Percentiles rank a stretch among this genome's conserved stretches.
Conservation (phyloP, 306 rosid species). For the Casuarina cunninghamiana region DNA sequence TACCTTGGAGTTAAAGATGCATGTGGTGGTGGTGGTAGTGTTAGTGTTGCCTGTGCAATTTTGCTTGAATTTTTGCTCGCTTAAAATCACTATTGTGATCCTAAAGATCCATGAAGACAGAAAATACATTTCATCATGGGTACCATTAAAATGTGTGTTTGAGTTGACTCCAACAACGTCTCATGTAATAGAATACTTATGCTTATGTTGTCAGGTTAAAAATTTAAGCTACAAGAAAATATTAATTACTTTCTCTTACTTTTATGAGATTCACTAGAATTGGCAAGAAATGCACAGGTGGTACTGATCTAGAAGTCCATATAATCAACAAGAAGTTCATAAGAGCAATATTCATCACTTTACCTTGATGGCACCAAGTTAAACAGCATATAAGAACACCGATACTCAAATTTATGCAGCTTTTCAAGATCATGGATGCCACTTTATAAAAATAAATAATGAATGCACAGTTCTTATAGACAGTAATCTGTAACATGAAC, state of each 20-base stretch:
- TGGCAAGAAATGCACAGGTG: not conserved
- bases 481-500: not conserved
- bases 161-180: not conserved
- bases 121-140: not conserved
- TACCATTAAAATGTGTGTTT: not conserved
- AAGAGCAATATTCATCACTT: not conserved
- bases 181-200: not conserved
- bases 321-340: not conserved
- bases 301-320: not conserved
- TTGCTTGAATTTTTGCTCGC: not conserved
- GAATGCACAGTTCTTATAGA: not conserved
- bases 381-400: not conserved
- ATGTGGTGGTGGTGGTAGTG: not conserved
- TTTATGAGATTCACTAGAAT: not conserved
- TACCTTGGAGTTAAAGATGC: not conserved
- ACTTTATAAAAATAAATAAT: not conserved
- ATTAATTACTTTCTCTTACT: not conserved
- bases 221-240: not conserved
- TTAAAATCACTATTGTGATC: not conserved
- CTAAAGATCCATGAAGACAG: not conserved
- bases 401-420: not conserved
- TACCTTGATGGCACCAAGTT: not conserved
- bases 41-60: not conserved
- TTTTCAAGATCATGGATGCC: not conserved
- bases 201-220: not conserved